Conservation (phyloP, 805 yeast species). For the Wickerhamiella alocasiicola region DNA sequence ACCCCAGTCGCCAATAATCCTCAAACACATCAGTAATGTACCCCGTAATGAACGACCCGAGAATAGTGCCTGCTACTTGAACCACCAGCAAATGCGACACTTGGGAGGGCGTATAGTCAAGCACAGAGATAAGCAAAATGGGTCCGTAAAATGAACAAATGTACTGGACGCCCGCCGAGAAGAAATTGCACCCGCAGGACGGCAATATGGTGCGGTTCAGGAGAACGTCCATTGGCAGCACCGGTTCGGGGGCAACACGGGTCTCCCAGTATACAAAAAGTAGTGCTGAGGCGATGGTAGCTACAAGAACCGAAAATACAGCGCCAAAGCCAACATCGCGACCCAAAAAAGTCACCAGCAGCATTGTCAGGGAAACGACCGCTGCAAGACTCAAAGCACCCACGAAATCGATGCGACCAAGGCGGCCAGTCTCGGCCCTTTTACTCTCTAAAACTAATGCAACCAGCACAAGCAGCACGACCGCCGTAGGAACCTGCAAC, state of each 20-base stretch:
- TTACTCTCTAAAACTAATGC: conserved; percentile 14
- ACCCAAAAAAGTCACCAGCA: conserved; percentile 59
- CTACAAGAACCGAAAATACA: conserved; percentile 28
- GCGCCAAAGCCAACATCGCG: conserved; percentile 35
- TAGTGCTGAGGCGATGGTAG: conserved; percentile 25
- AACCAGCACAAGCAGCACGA: conserved; percentile 30
- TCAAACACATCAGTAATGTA: conserved; percentile 57
- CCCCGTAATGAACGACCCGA: conserved; percentile 59
- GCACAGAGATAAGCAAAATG: conserved; percentile 59
- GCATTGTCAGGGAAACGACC: conserved; percentile 45
- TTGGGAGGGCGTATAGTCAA: conserved; percentile 59
- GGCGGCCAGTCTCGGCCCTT: conserved; percentile 2
- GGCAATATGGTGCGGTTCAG: conserved; percentile 47
- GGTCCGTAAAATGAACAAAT: conserved; percentile 60
- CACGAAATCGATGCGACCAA: conserved; percentile 37
- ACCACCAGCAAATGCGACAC: conserved; percentile 40
- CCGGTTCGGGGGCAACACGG: conserved; percentile 46
- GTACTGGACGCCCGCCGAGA: conserved; percentile 54
- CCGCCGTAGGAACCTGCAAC: conserved; percentile 31
- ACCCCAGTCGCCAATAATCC: conserved; percentile 39
- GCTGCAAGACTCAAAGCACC: conserved; percentile 52
- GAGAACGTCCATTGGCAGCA: conserved; percentile 52
- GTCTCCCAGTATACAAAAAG: conserved; percentile 42
- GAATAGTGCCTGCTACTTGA: conserved; percentile 54
- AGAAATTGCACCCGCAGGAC: conserved; percentile 57